Evolutionary conservation across 768 basidiomycete genomes (phyloP).

Genomic region (Dictyophora rubrovolvata): DNA sequence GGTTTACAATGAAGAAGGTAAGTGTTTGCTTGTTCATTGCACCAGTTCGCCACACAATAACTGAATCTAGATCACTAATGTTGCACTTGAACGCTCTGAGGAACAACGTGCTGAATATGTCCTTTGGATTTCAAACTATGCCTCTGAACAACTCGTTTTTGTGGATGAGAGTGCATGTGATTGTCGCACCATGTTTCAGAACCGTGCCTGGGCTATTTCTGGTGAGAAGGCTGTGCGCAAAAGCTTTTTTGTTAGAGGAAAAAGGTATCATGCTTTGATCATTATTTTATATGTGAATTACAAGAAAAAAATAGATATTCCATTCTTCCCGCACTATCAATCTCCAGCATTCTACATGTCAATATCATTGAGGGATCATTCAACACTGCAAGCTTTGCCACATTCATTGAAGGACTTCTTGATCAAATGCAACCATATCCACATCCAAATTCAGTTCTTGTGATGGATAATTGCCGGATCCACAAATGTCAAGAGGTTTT

Average conservation of each 20-base stretch:
- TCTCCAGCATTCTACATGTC: conserved; percentile 19
- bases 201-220: conserved; percentile 8
- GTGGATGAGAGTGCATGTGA: conserved; percentile 13
- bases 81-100: conserved; percentile 13
- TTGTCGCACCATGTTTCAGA: neutral
- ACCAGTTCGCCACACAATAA: neutral
- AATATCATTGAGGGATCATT: conserved; percentile 17
- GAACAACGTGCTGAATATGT: conserved; percentile 11
- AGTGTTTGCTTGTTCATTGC: neutral
- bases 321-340: conserved; percentile 21
- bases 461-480: conserved; percentile 20
- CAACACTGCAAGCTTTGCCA: conserved; percentile 12
- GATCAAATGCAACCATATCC: conserved; percentile 15
- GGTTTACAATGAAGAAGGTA: conserved; percentile 18
- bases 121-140: conserved; percentile 6
- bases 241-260: conserved; percentile 15
- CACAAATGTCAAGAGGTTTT: conserved; percentile 13
- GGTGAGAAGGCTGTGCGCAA: conserved; percentile 8
- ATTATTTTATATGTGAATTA: neutral
- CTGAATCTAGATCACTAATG: conserved; percentile 8
- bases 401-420: conserved; percentile 16
- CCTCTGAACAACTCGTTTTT: conserved; percentile 13
- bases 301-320: conserved; percentile 18
- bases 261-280: conserved; percentile 13
- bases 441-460: conserved; percentile 15